phyloP scores from a whole-genome alignment of 352 stramenopile genomes.

The Globisporangium apiculatum region DNA sequence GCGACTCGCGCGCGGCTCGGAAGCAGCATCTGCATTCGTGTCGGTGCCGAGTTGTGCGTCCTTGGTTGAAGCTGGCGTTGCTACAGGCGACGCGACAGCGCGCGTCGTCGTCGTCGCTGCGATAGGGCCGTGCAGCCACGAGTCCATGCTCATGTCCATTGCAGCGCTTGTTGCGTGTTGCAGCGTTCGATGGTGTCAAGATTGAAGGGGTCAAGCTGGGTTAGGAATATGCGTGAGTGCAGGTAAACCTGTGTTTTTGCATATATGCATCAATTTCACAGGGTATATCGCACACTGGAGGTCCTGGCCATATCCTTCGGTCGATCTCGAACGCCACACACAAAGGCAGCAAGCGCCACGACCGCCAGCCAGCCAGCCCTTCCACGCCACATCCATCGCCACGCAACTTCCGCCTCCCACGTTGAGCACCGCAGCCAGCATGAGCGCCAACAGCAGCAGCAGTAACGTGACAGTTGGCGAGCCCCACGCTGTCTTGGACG shows the following conservation, averaged over 20 bases:
- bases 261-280: no score
- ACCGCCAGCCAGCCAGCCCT: background rate
- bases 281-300: background rate
- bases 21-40: background rate
- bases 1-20: constrained; percentile 1
- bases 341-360: constrained; percentile 1
- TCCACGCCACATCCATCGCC: background rate
- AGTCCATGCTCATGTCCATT: constrained; percentile 14
- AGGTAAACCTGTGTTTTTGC: background rate
- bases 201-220: background rate
- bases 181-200: background rate
- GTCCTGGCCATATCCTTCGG: background rate
- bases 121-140: constrained; percentile 7
- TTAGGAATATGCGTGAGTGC: background rate
- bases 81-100: no score
- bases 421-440: background rate
- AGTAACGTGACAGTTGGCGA: constrained; percentile 39
- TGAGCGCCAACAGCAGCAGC: constrained; percentile 25
- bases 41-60: constrained; percentile 12
- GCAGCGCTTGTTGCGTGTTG: background rate
- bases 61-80: background rate
- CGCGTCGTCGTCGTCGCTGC: background rate
- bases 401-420: no score
- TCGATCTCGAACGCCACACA: constrained; percentile 3
- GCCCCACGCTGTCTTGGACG: constrained; percentile 51